Evolutionary conservation across 768 basidiomycete genomes (phyloP).

Genomic region (Russula foetens): DNA sequence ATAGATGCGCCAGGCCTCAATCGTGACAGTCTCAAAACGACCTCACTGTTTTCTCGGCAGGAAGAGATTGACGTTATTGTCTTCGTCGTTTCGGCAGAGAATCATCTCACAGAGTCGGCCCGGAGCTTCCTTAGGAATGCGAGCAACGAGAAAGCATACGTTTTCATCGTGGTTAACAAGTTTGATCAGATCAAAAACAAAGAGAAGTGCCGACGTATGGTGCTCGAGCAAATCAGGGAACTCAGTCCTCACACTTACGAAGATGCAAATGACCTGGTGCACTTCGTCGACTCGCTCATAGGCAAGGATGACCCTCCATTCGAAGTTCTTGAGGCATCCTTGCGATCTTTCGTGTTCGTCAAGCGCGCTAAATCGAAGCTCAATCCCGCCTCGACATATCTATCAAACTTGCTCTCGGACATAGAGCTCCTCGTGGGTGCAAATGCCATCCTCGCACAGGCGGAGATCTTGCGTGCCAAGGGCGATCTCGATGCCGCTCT

Average conservation of each 20-base stretch:
- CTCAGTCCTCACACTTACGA: conserved; percentile 90
- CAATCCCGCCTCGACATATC: conserved; percentile 85
- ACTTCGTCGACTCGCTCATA: conserved; percentile 91
- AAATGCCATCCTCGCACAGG: conserved; percentile 79
- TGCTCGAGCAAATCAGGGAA: conserved; percentile 90
- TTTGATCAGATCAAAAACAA: conserved; percentile 95
- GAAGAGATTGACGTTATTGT: conserved; percentile 98
- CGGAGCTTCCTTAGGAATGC: conserved; percentile 91
- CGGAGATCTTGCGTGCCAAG: conserved; percentile 65
- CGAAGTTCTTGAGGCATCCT: conserved; percentile 78
- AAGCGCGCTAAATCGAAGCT: conserved; percentile 97
- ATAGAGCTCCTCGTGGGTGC: conserved; percentile 79
- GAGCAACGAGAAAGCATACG: conserved; percentile 92
- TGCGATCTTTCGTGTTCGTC: conserved; percentile 91
- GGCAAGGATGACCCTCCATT: conserved; percentile 69
- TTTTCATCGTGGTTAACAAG: conserved; percentile 99
- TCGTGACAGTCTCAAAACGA: conserved; percentile 90
- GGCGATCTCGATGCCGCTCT: conserved; percentile 58
- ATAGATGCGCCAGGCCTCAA: conserved; percentile 98
- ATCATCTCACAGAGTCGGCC: conserved; percentile 94
- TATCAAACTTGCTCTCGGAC: conserved; percentile 83
- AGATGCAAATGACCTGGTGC: conserved; percentile 88
- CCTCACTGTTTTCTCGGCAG: conserved; percentile 89
- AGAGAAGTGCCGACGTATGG: conserved; percentile 77
- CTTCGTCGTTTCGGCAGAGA: conserved; percentile 96